These are phyloP conservation scores for Leccinum longicurvipes DNA, from an alignment of 768 basidiomycete species.

Conservation along the genomic window DNA sequence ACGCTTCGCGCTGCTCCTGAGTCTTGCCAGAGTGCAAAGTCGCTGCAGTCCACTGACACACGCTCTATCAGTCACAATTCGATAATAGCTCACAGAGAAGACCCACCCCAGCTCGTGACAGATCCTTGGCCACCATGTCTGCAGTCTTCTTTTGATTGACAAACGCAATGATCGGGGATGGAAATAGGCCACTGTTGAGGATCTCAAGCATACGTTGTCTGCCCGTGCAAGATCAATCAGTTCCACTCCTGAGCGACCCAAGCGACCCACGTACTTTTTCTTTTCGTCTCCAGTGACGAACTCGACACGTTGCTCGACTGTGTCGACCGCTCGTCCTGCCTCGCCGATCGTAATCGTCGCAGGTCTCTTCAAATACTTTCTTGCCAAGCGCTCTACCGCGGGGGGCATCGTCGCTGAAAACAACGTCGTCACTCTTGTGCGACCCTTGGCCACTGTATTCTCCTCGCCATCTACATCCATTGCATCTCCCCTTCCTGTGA, in stretches of 20 bases:
- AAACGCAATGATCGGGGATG: constrained; percentile 95
- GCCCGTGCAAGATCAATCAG: constrained; percentile 10
- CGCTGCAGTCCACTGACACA: constrained; percentile 75
- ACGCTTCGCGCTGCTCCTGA: constrained; percentile 94
- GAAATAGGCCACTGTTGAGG: constrained; percentile 78
- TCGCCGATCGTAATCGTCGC: constrained; percentile 98
- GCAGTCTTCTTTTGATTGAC: constrained; percentile 99
- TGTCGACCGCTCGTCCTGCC: constrained; percentile 96
- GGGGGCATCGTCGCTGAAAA: constrained; percentile 99
- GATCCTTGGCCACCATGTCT: constrained; percentile 94
- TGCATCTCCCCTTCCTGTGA: constrained; percentile 37
- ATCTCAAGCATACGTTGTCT: constrained; percentile 89
- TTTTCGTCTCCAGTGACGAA: constrained; percentile 92
- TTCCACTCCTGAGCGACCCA: neutral
- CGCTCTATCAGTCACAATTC: constrained; percentile 1
- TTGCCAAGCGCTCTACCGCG: constrained; percentile 90
- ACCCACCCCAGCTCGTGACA: constrained; percentile 83
- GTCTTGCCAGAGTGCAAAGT: constrained; percentile 97
- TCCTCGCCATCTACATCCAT: constrained; percentile 79
- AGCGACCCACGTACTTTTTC: constrained; percentile 69
- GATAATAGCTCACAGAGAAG: neutral
- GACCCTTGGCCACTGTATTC: constrained; percentile 51
- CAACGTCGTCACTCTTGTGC: constrained; percentile 89
- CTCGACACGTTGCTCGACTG: constrained; percentile 95
- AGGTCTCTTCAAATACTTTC: constrained; percentile 90